Conservation (phyloP, 768 basidiomycete species). For the Piloderma croceum region DNA sequence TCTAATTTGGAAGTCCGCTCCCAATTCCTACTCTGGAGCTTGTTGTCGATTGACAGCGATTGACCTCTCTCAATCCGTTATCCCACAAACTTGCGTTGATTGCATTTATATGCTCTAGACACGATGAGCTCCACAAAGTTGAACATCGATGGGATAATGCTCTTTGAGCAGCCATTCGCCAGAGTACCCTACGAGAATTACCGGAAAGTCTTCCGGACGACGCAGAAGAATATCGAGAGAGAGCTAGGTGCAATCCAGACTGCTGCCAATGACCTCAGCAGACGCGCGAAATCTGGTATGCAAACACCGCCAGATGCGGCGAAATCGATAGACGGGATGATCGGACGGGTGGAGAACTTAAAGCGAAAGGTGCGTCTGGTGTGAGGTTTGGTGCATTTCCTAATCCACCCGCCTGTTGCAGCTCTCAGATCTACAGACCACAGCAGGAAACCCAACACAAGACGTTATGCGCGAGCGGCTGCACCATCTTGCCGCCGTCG, state of each 20-base stretch:
- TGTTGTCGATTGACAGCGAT: no score
- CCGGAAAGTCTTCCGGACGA: constrained; percentile 78
- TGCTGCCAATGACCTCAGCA: constrained; percentile 54
- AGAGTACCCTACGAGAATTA: constrained; percentile 86
- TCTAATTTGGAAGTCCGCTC: no score
- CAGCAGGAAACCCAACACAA: constrained; percentile 50
- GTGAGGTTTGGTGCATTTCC: constrained; percentile 1
- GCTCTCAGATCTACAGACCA: constrained; percentile 47
- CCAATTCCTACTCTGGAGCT: no score
- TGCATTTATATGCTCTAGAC: no score
- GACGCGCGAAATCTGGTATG: constrained; percentile 32
- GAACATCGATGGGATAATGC: constrained; percentile 66
- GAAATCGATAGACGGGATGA: constrained; percentile 69
- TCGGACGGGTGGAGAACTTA: constrained; percentile 66
- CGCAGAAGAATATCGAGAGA: constrained; percentile 77
- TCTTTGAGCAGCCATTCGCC: constrained; percentile 82
- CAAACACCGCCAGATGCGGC: constrained; percentile 47
- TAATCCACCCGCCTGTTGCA: constrained; percentile 19
- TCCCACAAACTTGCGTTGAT: no score
- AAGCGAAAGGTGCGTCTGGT: constrained; percentile 81
- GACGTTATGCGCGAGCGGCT: constrained; percentile 71
- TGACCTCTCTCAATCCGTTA: no score
- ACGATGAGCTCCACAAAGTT: constrained; percentile 48
- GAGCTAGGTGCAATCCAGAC: constrained; percentile 61
- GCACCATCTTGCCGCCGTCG: constrained; percentile 61